These are phyloP conservation scores for Acacia acuminata DNA, from an alignment of 306 rosid species.

Conservation along the genomic window DNA sequence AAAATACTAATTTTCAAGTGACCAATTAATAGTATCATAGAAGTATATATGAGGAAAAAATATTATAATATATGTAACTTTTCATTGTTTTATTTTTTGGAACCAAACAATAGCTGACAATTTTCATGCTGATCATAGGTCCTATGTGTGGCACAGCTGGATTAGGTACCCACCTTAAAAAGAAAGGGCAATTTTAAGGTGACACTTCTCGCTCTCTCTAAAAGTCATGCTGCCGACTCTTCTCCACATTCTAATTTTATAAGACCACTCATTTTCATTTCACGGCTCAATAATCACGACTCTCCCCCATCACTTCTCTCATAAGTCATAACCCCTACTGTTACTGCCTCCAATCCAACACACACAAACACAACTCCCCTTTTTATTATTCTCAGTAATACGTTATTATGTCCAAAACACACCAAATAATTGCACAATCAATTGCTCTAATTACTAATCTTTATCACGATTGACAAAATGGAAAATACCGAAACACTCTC, in stretches of 20 bases:
- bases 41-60: too few species aligned
- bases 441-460: not conserved
- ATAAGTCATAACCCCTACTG: not conserved
- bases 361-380: not conserved
- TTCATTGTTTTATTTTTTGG: not conserved
- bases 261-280: not conserved
- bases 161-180: conserved; percentile 28
- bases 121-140: not conserved
- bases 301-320: not conserved
- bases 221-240: conserved; percentile 25
- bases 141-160: not conserved
- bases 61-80: too few species aligned
- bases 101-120: not conserved
- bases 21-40: not conserved
- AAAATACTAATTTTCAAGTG: not conserved
- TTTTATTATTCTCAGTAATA: not conserved
- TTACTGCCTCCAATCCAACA: not conserved
- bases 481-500: too few species aligned
- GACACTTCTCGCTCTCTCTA: conserved; percentile 4
- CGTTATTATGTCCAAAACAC: not conserved
- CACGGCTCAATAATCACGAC: not conserved
- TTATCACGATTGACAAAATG: not conserved
- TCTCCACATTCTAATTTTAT: not conserved
- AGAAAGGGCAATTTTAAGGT: not conserved
- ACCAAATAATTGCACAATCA: not conserved